Evolutionary conservation across 179 eudicot species (phyloP), one percentile per base, ranked within the genome.

Genomic region (Nepenthes alata): DNA sequence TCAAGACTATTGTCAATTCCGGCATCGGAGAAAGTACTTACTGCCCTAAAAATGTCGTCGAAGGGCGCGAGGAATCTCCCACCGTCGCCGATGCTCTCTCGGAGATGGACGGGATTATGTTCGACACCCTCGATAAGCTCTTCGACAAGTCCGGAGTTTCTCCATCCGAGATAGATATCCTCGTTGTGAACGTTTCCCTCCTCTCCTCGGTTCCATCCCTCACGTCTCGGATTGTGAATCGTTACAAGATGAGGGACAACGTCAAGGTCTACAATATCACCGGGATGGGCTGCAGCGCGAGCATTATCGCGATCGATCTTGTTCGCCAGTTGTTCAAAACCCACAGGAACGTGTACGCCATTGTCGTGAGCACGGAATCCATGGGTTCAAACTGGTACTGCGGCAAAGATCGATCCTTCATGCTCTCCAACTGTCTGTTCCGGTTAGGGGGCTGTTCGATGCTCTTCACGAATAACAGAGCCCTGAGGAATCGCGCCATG

Each of bases 241-340:
- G 63, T 6, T 83, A 83, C 74, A 83, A 79, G 63, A 83, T 86
- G 94, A 73, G 84, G 65, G 62, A 60, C 0, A 81, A 81, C 51
- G 50, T 86, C 3, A 81, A 75, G 71, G 54, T 78, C 5, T 83
- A 64, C 54, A 83, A 83, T n/a, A 57, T 86, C 56, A 54, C 83
- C 0, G 89, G 94, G 13, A 86, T 86, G 94, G 94, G 94, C 1
- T 86, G 94, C 55, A 81, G 89, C 7, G 94, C 87, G 0, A 86
- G 94, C 70, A 62, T 83, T n/a, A 70, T 83, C 10, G 71, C 85
- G 4, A 67, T 83, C 2, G 75, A 81, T 52, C 72, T 86, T 0
- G 74, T 83, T 8, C 77, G 71, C 2, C 78, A 83, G 25, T 7
- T 81, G 12, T 81, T 86, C 63, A 79, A 74, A 62, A 58, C 71